These are phyloP conservation scores for Astragalus glycyphyllos DNA, from an alignment of 306 rosid species.

Conservation along the genomic window DNA sequence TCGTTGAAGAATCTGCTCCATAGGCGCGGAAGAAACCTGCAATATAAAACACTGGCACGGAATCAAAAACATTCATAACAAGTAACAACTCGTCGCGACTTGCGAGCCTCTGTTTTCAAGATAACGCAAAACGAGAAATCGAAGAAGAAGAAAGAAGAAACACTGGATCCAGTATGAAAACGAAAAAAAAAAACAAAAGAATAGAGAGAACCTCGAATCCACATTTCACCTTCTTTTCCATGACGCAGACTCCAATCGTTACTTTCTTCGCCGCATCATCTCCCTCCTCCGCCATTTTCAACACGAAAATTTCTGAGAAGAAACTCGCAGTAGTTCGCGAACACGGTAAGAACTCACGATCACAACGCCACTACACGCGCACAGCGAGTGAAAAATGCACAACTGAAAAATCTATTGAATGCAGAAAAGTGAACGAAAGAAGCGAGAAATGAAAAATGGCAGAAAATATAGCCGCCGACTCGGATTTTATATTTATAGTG, in stretches of 20 bases:
- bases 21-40: slow-evolving; percentile 88
- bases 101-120: slow-evolving; percentile 33
- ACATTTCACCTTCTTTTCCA: slow-evolving; percentile 99
- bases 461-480: slow-evolving; percentile 17
- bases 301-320: background rate
- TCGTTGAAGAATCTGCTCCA: slow-evolving; percentile 87
- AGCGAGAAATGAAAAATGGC: slow-evolving; percentile 31
- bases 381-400: slow-evolving; percentile 23
- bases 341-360: background rate
- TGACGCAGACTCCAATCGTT: slow-evolving; percentile 91
- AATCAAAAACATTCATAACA: slow-evolving; percentile 32
- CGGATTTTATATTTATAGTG: slow-evolving; percentile 27
- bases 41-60: slow-evolving; percentile 44
- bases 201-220: slow-evolving; percentile 71
- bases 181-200: background rate
- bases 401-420: slow-evolving; percentile 30
- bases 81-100: slow-evolving; percentile 26
- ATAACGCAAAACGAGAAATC: slow-evolving; percentile 15
- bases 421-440: background rate
- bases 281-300: slow-evolving; percentile 36
- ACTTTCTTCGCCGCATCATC: slow-evolving; percentile 51
- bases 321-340: slow-evolving; percentile 6
- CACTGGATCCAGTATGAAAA: slow-evolving; percentile 41
- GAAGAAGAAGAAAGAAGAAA: slow-evolving; percentile 30
- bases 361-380: background rate